Conservation (phyloP, 2,329 filamentous ascomycete genomes). For the Trichoderma koningii region DNA sequence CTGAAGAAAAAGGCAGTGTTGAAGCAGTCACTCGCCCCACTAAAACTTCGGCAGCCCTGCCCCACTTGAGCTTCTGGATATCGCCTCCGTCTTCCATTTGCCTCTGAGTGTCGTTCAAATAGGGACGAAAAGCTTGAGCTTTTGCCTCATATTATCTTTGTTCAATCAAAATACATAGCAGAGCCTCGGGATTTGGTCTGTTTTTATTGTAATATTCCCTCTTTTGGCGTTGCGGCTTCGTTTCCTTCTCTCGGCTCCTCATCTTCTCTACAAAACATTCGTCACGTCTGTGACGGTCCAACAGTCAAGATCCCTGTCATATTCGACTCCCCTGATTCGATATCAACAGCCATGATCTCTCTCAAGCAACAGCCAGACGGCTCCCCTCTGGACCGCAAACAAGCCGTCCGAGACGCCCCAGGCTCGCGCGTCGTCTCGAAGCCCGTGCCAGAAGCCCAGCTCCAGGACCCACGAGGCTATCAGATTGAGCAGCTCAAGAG, state of each 20-base stretch:
- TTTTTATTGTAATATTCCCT: neutral
- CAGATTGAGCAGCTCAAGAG: constrained; percentile 72
- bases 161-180: neutral
- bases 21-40: constrained; percentile 9
- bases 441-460: constrained; percentile 65
- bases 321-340: neutral
- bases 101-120: neutral
- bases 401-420: constrained; percentile 50
- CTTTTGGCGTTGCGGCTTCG: constrained; percentile 15
- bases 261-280: neutral
- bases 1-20: neutral
- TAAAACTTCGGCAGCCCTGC: neutral
- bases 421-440: constrained; percentile 59
- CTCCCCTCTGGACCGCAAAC: constrained; percentile 41
- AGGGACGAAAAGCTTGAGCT: neutral
- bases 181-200: neutral
- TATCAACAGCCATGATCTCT: constrained; percentile 42
- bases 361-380: constrained; percentile 37
- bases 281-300: neutral
- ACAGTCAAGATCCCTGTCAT: neutral
- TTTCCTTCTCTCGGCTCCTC: neutral
- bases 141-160: neutral
- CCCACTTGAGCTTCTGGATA: constrained; percentile 6
- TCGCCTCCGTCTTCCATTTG: neutral
- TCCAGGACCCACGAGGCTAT: constrained; percentile 69